Evolutionary conservation across 208 protist genomes (phyloP).

Genomic region (Blastocrithidia nonstop): DNA sequence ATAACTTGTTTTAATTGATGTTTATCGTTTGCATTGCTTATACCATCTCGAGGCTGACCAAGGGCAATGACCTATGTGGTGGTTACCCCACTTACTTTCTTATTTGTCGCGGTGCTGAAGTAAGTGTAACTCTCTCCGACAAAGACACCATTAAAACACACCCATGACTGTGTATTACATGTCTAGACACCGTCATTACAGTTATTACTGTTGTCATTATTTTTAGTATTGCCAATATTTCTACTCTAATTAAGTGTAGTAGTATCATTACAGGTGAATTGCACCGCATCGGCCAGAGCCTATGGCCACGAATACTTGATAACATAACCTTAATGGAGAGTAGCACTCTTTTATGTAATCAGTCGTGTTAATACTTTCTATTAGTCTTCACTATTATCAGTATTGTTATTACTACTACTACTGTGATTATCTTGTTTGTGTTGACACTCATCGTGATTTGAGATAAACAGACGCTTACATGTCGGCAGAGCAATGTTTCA

Average conservation of each 20-base stretch:
- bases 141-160: conserved; percentile 72
- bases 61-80: conserved; percentile 76
- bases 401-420: neutral
- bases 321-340: neutral
- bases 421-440: neutral
- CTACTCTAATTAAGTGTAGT: conserved; percentile 40
- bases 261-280: conserved; percentile 6
- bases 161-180: conserved; percentile 15
- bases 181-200: too few species aligned
- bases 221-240: too few species aligned
- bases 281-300: neutral
- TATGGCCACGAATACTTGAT: neutral
- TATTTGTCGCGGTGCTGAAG: conserved; percentile 74
- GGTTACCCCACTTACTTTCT: conserved; percentile 57
- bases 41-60: conserved; percentile 15
- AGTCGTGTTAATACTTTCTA: neutral
- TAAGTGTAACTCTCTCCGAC: conserved; percentile 56
- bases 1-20: too few species aligned
- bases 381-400: too few species aligned
- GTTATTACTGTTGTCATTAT: too few species aligned
- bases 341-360: neutral
- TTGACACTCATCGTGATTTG: conserved; percentile 1
- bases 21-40: neutral
- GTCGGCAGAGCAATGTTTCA: conserved; percentile 55
- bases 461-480: conserved; percentile 44